Evolutionary conservation across 306 rosid genomes (phyloP).

Genomic region (Psophocarpus tetragonolobus): DNA sequence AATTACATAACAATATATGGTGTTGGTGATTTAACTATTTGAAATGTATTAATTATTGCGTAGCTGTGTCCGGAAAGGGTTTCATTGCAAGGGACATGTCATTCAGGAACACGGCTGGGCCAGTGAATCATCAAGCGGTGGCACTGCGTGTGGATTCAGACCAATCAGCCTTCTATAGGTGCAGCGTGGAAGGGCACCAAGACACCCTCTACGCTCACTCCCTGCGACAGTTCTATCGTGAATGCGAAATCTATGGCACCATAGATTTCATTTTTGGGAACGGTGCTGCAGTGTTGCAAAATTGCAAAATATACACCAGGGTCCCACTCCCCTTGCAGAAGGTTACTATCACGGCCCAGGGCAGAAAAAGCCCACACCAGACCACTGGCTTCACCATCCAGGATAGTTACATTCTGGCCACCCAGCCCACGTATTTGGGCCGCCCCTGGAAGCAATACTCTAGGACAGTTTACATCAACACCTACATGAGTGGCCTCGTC

Average conservation of each 20-base stretch:
- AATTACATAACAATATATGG: too few species aligned
- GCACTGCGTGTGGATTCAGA: slow-evolving; percentile 87
- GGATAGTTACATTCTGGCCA: slow-evolving; percentile 63
- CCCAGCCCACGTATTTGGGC: slow-evolving; percentile 75
- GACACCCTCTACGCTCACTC: slow-evolving; percentile 90
- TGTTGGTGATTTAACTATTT: too few species aligned
- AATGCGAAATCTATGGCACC: slow-evolving; percentile 77
- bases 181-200: slow-evolving; percentile 84
- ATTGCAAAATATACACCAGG: slow-evolving; percentile 75
- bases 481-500: slow-evolving; percentile 70
- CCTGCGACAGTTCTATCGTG: slow-evolving; percentile 74
- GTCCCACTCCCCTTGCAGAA: slow-evolving; percentile 75
- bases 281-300: slow-evolving; percentile 77
- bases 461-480: slow-evolving; percentile 70
- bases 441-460: slow-evolving; percentile 83
- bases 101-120: slow-evolving; percentile 72
- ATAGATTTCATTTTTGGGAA: slow-evolving; percentile 90
- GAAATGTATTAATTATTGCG: too few species aligned
- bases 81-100: slow-evolving; percentile 79
- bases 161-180: slow-evolving; percentile 78
- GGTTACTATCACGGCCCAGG: slow-evolving; percentile 85
- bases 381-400: slow-evolving; percentile 78
- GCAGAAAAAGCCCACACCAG: slow-evolving; percentile 75
- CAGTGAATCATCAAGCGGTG: slow-evolving; percentile 73
- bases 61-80: slow-evolving; percentile 82